These are phyloP conservation scores for Blastocystis sp. DNA, from an alignment of 352 stramenopile genomes.

Conservation along the genomic window DNA sequence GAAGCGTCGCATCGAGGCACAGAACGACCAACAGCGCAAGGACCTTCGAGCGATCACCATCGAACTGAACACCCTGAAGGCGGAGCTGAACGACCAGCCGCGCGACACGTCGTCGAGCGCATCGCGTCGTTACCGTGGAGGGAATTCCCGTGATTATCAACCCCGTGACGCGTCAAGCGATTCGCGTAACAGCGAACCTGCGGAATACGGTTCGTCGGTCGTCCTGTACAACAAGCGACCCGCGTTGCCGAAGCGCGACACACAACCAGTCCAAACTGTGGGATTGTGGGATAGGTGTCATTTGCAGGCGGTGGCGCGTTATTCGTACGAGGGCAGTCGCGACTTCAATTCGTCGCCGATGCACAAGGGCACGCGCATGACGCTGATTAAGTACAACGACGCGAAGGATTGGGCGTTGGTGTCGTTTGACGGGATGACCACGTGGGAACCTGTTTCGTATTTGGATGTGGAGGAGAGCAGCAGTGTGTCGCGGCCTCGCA, in stretches of 20 bases:
- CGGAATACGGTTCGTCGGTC: neutral
- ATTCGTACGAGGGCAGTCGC: constrained; percentile 47
- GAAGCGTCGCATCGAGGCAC: constrained; percentile 33
- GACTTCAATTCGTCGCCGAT: constrained; percentile 55
- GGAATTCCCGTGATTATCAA: neutral
- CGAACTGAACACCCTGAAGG: constrained; percentile 49
- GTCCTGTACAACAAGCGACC: constrained; percentile 12
- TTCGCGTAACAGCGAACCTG: neutral
- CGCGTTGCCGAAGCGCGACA: constrained; percentile 1
- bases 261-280: neutral
- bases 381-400: constrained; percentile 38
- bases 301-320: constrained; percentile 11
- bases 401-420: constrained; percentile 30
- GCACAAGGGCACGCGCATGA: constrained; percentile 21
- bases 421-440: constrained; percentile 36
- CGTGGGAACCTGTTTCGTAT: constrained; percentile 52
- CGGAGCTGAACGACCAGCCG: neutral
- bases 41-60: constrained; percentile 41
- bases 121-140: neutral
- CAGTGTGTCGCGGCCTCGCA: neutral
- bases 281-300: neutral
- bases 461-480: neutral
- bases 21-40: constrained; percentile 34
- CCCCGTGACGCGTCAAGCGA: neutral
- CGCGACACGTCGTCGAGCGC: neutral